These are phyloP conservation scores for Poa annua DNA, from an alignment of 176 grass and related monocot species.

Conservation along the genomic window DNA sequence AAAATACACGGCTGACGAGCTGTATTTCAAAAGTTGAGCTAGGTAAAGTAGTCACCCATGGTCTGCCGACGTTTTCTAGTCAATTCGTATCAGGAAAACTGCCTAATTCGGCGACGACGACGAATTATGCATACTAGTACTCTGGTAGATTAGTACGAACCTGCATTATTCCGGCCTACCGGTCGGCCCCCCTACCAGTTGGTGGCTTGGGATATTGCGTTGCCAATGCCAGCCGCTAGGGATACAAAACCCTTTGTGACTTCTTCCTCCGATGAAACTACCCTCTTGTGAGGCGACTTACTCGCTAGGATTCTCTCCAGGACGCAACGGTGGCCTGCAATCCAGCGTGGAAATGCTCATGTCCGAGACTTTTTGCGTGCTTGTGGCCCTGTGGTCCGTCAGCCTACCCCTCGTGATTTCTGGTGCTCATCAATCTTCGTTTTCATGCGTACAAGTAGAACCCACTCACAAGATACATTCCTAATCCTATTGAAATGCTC, in stretches of 20 bases:
- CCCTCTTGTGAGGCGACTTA: neutral
- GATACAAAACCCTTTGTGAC: neutral
- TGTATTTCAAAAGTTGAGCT: neutral
- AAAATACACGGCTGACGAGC: neutral
- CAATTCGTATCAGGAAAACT: conserved; percentile 4
- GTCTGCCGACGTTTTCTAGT: neutral
- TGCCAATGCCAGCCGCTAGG: conserved; percentile 5
- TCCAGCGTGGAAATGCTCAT: conserved; percentile 43
- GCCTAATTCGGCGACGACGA: conserved; percentile 27
- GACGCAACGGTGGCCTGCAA: conserved; percentile 4
- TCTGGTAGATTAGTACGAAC: neutral
- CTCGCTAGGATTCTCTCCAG: conserved; percentile 26
- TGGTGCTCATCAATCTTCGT: neutral
- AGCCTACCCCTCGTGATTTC: neutral
- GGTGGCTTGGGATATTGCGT: neutral
- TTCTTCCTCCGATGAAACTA: neutral
- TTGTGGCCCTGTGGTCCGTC: conserved; percentile 40
- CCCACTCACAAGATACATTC: neutral
- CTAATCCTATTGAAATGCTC: neutral
- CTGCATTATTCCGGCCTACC: conserved; percentile 14
- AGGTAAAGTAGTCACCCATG: neutral
- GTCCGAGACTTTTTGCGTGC: neutral
- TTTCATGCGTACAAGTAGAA: neutral
- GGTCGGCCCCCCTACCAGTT: conserved; percentile 30
- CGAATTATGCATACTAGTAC: neutral